A percentile compares a stretch with the other conserved stretches of the same genome.
Conservation (phyloP, 805 yeast genomes). For the Wickerhamiella alocasiicola region DNA sequence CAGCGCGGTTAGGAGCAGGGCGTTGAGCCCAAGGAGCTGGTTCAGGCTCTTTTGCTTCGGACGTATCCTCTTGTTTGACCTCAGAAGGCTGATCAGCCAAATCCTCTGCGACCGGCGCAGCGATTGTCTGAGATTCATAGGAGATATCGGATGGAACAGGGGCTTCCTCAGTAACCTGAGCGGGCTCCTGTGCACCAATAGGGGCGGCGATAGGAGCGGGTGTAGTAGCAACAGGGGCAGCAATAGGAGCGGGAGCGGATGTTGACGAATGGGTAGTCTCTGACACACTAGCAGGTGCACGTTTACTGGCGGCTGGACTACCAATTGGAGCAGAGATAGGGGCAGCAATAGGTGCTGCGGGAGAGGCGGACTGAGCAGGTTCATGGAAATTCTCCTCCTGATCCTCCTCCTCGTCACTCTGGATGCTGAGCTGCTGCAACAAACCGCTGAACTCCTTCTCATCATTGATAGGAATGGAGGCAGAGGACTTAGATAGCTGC, state of each 20-base stretch:
- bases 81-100: background rate
- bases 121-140: background rate
- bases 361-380: background rate
- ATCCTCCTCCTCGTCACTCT: constrained; percentile 4
- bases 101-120: background rate
- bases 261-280: no score
- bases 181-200: constrained; percentile 11
- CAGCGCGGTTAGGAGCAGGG: constrained; percentile 13
- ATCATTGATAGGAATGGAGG: background rate
- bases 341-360: constrained; percentile 1
- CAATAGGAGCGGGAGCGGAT: constrained; percentile 2
- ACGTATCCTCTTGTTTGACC: background rate
- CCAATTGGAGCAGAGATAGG: background rate
- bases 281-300: background rate
- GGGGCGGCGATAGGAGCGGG: constrained; percentile 5
- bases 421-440: constrained; percentile 7
- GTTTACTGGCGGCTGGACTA: background rate
- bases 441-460: constrained; percentile 9
- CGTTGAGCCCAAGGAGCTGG: constrained; percentile 23
- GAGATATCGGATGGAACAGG: background rate
- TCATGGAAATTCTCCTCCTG: background rate
- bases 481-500: background rate
- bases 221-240: constrained; percentile 3
- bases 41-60: constrained; percentile 5
- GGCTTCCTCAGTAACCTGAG: constrained; percentile 2